phyloP scores from a whole-genome alignment of 352 stramenopile genomes.

The Pythium rishiriense region DNA sequence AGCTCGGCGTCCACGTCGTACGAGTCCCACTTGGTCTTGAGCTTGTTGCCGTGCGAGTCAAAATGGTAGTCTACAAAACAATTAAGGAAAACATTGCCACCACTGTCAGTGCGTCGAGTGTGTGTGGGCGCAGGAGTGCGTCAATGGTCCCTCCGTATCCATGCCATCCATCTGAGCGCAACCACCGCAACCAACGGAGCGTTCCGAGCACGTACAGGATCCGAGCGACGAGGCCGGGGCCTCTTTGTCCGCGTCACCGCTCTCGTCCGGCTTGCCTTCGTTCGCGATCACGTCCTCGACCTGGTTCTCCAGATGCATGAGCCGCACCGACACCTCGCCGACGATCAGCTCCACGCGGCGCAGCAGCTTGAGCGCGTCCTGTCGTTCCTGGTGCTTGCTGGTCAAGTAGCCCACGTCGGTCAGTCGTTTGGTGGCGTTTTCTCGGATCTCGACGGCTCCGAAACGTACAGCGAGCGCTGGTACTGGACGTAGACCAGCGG shows the following conservation, averaged over 20 bases:
- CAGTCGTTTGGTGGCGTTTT: background rate
- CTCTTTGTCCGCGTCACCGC: slow-evolving; percentile 22
- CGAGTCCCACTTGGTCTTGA: slow-evolving; percentile 85
- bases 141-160: too few species aligned
- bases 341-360: slow-evolving; percentile 74
- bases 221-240: slow-evolving; percentile 50
- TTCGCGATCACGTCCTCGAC: slow-evolving; percentile 59
- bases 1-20: slow-evolving; percentile 83
- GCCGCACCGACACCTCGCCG: slow-evolving; percentile 55
- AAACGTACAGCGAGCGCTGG: slow-evolving; percentile 38
- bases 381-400: slow-evolving; percentile 40
- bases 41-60: slow-evolving; percentile 82
- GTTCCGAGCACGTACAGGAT: slow-evolving; percentile 64
- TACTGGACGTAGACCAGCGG: slow-evolving; percentile 50
- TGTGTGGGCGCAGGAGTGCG: background rate
- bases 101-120: background rate
- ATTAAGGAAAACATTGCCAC: too few species aligned
- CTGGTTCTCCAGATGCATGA: slow-evolving; percentile 69
- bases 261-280: slow-evolving; percentile 27
- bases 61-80: slow-evolving; percentile 75
- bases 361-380: slow-evolving; percentile 64
- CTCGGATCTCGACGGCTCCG: too few species aligned
- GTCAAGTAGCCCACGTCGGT: too few species aligned
- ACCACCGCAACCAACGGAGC: background rate
- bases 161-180: too few species aligned